These are phyloP conservation scores for Podospora pseudoanserina DNA, from an alignment of 495 filamentous ascomycete genomes.

Conservation along the genomic window DNA sequence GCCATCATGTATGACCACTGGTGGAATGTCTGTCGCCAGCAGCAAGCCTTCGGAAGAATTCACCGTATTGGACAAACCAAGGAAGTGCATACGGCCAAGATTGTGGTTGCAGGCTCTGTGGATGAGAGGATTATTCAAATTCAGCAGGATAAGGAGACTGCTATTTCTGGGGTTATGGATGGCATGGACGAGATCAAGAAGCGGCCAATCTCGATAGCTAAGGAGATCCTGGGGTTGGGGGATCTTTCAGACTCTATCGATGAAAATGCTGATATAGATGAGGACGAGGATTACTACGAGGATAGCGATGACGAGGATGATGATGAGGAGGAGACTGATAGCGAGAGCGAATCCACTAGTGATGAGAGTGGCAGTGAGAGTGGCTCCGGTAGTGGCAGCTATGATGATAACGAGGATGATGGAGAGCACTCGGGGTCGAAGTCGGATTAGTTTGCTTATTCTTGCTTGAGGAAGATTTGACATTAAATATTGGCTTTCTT, in stretches of 20 bases:
- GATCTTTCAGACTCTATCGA: neutral
- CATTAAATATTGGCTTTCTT: neutral
- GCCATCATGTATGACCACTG: constrained; percentile 45
- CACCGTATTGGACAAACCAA: constrained; percentile 60
- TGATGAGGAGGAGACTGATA: neutral
- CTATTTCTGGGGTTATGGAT: neutral
- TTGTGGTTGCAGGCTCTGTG: constrained; percentile 49
- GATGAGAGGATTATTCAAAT: constrained; percentile 48
- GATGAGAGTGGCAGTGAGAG: neutral
- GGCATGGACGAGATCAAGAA: neutral
- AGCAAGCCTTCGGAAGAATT: constrained; percentile 60
- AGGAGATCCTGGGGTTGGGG: neutral
- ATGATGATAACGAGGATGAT: neutral
- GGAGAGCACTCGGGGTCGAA: neutral
- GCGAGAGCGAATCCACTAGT: neutral
- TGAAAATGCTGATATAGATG: neutral
- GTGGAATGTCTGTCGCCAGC: constrained; percentile 38
- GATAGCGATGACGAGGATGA: neutral
- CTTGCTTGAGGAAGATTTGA: neutral
- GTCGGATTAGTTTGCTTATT: neutral
- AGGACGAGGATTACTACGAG: neutral
- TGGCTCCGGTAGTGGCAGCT: neutral
- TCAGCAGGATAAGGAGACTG: constrained; percentile 19
- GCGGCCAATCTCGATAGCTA: neutral
- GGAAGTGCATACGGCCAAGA: constrained; percentile 50